Conservation (phyloP, 805 yeast species). For the Blastobotrys peoriensis region DNA sequence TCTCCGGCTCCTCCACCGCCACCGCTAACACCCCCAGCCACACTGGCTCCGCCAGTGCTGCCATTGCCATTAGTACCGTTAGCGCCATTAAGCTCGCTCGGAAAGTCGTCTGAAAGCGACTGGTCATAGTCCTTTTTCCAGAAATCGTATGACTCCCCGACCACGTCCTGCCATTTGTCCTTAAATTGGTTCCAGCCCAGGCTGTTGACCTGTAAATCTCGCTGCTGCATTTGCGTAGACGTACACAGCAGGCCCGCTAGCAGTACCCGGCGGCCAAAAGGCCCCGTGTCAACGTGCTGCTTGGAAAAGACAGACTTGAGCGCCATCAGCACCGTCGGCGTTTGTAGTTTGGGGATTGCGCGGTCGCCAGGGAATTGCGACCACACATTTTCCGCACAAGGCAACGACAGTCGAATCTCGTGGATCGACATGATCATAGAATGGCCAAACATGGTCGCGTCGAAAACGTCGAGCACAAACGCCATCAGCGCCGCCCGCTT, state of each 20-base stretch:
- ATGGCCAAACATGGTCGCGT: slow-evolving; percentile 76
- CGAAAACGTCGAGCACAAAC: slow-evolving; percentile 70
- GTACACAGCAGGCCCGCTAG: slow-evolving; percentile 61
- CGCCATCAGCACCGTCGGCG: slow-evolving; percentile 43
- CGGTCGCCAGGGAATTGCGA: slow-evolving; percentile 27
- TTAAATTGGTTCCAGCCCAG: slow-evolving; percentile 35
- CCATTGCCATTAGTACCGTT: not conserved
- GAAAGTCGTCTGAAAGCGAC: not conserved
- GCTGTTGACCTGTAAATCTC: slow-evolving; percentile 52
- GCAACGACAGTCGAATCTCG: slow-evolving; percentile 51
- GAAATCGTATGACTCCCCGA: slow-evolving; percentile 62
- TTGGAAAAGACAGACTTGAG: slow-evolving; percentile 53
- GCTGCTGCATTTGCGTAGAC: slow-evolving; percentile 64
- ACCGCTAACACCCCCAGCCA: not conserved
- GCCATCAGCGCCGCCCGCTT: slow-evolving; percentile 75
- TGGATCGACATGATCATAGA: slow-evolving; percentile 50
- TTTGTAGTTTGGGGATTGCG: slow-evolving; percentile 9
- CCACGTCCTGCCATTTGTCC: slow-evolving; percentile 61
- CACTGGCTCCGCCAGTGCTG: not conserved
- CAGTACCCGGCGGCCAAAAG: slow-evolving; percentile 60
- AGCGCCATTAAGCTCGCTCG: not conserved
- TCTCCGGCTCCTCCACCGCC: not conserved
- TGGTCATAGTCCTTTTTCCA: slow-evolving; percentile 38
- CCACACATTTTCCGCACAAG: slow-evolving; percentile 59
- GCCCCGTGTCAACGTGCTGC: slow-evolving; percentile 38